Base-by-base conservation (phyloP, 148 eudicot genomes). In the Nepenthes mirabilis region DNA sequence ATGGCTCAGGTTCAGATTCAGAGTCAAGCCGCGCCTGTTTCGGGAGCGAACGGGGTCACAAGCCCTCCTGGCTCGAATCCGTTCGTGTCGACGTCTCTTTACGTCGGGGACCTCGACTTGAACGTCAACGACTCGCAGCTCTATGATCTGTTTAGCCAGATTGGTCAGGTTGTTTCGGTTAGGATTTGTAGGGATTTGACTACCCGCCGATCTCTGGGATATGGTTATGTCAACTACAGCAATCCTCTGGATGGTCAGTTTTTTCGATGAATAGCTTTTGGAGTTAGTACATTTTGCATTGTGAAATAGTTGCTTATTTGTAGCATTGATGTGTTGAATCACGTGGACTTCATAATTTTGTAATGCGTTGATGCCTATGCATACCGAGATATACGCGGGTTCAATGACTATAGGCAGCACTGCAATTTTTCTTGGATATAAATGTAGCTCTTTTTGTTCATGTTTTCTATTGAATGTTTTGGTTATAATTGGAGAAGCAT, bases 81-180 rank as follows among this genome's bases (percentile, higher is more conserved):
- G 52, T 72, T 75, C 1, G 68, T 55, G 59, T 59, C 90, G 68
- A 83, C 95, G 54, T 87, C 97, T 63, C 68, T 91, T 37, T 91
- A 87, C 14, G 95, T 91, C 0, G 97, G 97, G 57, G 97, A 91
- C 63, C 70, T 91, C 58, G 97, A 91, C 33, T 60, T 69, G 4
- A 83, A 65, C 32, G 95, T 91, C 10, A 85, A 87, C 9, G 97
- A 91, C 45, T 81, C 95, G 43, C 97, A 91, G 78, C 72, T 91
- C 56, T 91, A 74, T 11, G 95, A 91, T 83, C 79, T 91, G 81
- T 91, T 91, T 65, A 83, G 78, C 64, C 84, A 81, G 64, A 79
- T 85, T 32, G 95, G 93, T 0, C 87, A 81, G 68, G 95, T 87
- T 52, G 90, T 87, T 5, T 87, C 97, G 2, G 97, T 91, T 70